Percentiles rank a stretch among this genome's conserved stretches.
Evolutionary conservation across 345 rosid species (phyloP).

Genomic region (Crucihimalaya himalaica): DNA sequence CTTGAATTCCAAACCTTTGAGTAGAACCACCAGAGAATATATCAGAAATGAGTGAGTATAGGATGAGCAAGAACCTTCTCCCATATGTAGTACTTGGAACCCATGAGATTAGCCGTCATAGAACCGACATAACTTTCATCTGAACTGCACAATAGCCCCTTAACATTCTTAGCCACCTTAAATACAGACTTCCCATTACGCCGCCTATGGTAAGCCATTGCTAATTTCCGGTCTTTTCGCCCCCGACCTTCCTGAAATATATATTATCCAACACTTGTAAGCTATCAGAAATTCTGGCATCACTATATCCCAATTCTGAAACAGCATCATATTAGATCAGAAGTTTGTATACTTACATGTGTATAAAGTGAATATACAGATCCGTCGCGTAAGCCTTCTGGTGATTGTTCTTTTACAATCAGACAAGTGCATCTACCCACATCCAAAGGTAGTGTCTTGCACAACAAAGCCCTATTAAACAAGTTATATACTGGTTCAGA

Average conservation of each 20-base stretch:
- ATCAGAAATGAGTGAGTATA: not conserved
- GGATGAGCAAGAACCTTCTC: slow-evolving; percentile 50
- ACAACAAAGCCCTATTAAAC: slow-evolving; percentile 66
- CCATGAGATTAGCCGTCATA: slow-evolving; percentile 80
- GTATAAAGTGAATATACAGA: slow-evolving; percentile 76
- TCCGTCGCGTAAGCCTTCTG: slow-evolving; percentile 58
- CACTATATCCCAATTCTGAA: not conserved
- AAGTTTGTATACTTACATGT: slow-evolving; percentile 50
- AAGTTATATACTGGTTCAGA: slow-evolving; percentile 3
- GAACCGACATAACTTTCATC: slow-evolving; percentile 79
- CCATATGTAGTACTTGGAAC: slow-evolving; percentile 85
- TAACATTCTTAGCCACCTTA: slow-evolving; percentile 64
- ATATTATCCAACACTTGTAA: slow-evolving; percentile 23
- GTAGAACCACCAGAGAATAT: not conserved
- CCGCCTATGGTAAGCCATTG: slow-evolving; percentile 72
- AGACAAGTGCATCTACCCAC: slow-evolving; percentile 89
- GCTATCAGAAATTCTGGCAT: not conserved
- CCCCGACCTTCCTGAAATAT: slow-evolving; percentile 86
- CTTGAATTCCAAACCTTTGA: not conserved
- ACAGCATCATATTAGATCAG: not conserved
- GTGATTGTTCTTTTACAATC: slow-evolving; percentile 66
- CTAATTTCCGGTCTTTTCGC: slow-evolving; percentile 79
- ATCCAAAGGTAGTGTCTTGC: slow-evolving; percentile 85
- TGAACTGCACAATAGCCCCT: slow-evolving; percentile 59
- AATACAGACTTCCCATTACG: slow-evolving; percentile 69